These are phyloP conservation scores for Boletus sp. DNA, from an alignment of 768 basidiomycete genomes.

Conservation along the genomic window DNA sequence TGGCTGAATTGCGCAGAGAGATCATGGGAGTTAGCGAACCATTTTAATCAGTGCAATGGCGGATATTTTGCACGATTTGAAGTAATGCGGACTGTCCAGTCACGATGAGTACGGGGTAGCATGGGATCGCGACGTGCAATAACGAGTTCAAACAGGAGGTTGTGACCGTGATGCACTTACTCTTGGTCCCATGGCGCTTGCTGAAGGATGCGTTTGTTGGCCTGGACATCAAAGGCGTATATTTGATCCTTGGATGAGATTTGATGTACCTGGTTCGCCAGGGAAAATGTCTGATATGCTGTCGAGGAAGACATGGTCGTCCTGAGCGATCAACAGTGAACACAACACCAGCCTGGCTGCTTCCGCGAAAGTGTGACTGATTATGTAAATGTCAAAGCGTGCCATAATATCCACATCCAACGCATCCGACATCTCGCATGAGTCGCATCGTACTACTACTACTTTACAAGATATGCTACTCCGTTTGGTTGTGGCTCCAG, in stretches of 20 bases:
- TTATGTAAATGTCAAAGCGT: constrained; percentile 2
- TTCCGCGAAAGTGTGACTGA: neutral
- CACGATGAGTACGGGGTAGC: neutral
- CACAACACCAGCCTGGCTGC: no score
- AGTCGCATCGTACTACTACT: no score
- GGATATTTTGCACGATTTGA: constrained; percentile 92
- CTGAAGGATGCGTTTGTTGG: constrained; percentile 61
- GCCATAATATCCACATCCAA: no score
- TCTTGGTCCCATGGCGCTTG: constrained; percentile 86
- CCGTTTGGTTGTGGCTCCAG: no score
- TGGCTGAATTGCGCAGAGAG: neutral
- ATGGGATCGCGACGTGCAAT: neutral
- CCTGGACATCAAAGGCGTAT: constrained; percentile 69
- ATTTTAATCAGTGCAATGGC: constrained; percentile 96
- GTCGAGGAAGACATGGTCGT: constrained; percentile 44
- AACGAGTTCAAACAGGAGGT: constrained; percentile 1
- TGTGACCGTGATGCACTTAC: constrained; percentile 42
- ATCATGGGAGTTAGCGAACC: constrained; percentile 39
- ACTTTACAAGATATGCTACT: no score
- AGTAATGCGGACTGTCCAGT: constrained; percentile 64
- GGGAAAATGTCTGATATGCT: constrained; percentile 70
- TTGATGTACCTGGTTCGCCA: constrained; percentile 68
- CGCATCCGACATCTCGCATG: no score
- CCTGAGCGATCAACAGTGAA: neutral
- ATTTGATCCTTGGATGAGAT: constrained; percentile 78